phyloP scores from a whole-genome alignment of 805 yeast species.

The Cyberlindnera mrakii region DNA sequence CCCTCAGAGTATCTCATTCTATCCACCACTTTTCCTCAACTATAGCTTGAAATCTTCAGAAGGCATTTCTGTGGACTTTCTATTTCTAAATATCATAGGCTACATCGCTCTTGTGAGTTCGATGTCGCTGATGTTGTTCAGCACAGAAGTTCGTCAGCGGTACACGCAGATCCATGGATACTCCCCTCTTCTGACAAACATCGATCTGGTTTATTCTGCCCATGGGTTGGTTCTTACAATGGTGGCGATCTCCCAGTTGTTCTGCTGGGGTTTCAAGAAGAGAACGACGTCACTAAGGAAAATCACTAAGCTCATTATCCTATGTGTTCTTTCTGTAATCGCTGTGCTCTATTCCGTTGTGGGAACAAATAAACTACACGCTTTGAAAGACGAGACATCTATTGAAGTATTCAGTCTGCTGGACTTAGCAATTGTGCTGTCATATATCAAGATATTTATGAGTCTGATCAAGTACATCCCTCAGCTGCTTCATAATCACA shows the following conservation, averaged over 20 bases:
- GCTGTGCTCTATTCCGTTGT: constrained; percentile 7
- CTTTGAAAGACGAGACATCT: neutral
- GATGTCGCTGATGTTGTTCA: constrained; percentile 35
- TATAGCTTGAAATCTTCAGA: constrained; percentile 35
- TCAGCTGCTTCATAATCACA: constrained; percentile 76
- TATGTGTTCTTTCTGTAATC: constrained; percentile 1
- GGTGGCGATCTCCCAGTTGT: constrained; percentile 36
- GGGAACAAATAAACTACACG: constrained; percentile 3
- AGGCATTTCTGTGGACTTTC: constrained; percentile 44
- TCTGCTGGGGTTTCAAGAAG: constrained; percentile 22
- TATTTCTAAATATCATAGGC: constrained; percentile 41
- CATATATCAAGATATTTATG: constrained; percentile 41
- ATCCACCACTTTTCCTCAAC: constrained; percentile 41
- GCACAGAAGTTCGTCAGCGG: constrained; percentile 25
- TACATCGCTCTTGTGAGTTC: constrained; percentile 39
- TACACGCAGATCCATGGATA: constrained; percentile 27
- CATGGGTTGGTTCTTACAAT: constrained; percentile 41
- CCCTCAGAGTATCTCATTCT: constrained; percentile 43
- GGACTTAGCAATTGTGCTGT: constrained; percentile 29
- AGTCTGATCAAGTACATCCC: constrained; percentile 60
- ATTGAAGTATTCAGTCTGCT: constrained; percentile 19
- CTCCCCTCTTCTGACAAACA: constrained; percentile 35
- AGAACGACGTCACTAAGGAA: constrained; percentile 13
- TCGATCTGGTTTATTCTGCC: constrained; percentile 40
- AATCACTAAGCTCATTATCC: constrained; percentile 17